A percentile compares a stretch with the other conserved stretches of the same genome.
These are phyloP conservation scores for Gossypium australe DNA, from an alignment of 345 rosid species.

Conservation along the genomic window DNA sequence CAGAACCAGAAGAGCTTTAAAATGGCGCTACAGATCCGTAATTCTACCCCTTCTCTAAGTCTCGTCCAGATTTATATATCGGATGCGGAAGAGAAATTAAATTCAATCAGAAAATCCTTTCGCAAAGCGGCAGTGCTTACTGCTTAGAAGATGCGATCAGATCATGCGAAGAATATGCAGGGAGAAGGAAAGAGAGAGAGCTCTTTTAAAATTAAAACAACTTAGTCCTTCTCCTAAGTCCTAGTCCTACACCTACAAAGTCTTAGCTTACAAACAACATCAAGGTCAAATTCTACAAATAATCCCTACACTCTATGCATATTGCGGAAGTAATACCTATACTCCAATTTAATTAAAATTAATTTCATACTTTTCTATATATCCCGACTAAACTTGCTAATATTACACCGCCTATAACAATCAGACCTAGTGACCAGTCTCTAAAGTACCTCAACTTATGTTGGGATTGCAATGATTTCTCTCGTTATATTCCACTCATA, in stretches of 20 bases:
- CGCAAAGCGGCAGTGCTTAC: background rate
- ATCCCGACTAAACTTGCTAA: no score
- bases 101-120: background rate
- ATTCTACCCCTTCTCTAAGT: conserved; percentile 9
- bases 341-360: no score
- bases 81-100: background rate
- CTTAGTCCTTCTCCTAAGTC: no score
- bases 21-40: conserved; percentile 20
- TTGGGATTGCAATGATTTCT: no score
- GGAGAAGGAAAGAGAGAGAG: conserved; percentile 8
- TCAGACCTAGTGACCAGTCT: no score
- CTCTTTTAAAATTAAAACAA: background rate
- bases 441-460: no score
- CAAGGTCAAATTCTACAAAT: background rate
- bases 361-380: no score
- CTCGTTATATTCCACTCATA: no score
- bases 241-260: no score
- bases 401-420: no score
- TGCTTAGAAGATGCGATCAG: conserved; percentile 17
- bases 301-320: no score
- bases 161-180: conserved; percentile 33
- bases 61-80: background rate
- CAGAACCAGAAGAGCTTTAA: background rate
- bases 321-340: no score
- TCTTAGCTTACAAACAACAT: background rate